These are phyloP conservation scores for Simplicillium sp. DNA, from an alignment of 2,329 filamentous ascomycete genomes.

Conservation along the genomic window DNA sequence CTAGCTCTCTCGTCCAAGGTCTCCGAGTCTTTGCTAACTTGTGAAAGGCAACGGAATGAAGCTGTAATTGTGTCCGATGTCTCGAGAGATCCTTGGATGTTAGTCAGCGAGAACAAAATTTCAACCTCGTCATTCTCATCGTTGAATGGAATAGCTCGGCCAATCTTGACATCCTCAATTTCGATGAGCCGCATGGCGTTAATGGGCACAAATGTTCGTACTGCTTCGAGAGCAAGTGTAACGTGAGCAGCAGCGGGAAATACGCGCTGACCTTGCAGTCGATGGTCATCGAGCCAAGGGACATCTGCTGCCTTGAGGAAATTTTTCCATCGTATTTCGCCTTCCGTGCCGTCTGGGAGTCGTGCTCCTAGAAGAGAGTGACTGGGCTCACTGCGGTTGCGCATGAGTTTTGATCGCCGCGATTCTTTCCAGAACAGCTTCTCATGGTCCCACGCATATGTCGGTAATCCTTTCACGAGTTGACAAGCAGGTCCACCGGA, in stretches of 20 bases:
- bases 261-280: constrained; percentile 30
- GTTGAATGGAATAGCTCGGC: constrained; percentile 1
- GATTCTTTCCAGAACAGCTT: constrained; percentile 16
- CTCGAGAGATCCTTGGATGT: background rate
- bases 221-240: constrained; percentile 22
- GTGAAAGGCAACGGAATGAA: background rate
- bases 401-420: constrained; percentile 19
- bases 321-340: constrained; percentile 10
- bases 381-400: background rate
- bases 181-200: background rate
- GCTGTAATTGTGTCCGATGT: background rate
- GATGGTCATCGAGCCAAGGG: constrained; percentile 31
- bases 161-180: background rate
- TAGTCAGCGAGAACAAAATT: background rate
- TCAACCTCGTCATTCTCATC: background rate
- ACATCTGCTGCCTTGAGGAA: constrained; percentile 9
- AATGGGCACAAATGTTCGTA: constrained; percentile 5
- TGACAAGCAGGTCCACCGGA: background rate
- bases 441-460: constrained; percentile 11
- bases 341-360: background rate
- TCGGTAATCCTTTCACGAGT: constrained; percentile 2
- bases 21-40: background rate
- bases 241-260: constrained; percentile 25
- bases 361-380: background rate
- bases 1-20: background rate